Conservation (phyloP, 225 moss, liverwort and hornwort species). For the Ulota crispa region DNA sequence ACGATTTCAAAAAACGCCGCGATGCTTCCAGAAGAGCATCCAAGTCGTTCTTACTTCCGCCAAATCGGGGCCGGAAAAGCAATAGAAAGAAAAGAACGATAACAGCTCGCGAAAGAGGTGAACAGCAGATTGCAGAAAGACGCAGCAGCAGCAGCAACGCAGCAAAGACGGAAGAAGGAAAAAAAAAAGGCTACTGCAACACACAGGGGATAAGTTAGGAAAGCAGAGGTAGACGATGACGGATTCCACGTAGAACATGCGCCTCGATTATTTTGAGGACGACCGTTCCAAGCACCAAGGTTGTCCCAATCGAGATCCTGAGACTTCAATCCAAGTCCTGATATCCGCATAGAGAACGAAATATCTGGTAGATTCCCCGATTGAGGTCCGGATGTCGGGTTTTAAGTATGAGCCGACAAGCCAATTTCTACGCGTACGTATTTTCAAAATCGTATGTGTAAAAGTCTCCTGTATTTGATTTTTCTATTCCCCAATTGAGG, state of each 20-base stretch:
- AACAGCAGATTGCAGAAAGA: conserved; percentile 3
- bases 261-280: not conserved
- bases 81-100: not conserved
- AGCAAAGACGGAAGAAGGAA: not conserved
- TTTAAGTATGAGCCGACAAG: not conserved
- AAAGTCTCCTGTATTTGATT: not conserved
- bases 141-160: not conserved
- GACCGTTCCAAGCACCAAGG: conserved; percentile 8
- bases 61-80: not conserved
- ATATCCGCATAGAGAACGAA: not conserved
- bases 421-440: not conserved
- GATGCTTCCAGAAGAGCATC: not conserved
- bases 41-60: not conserved
- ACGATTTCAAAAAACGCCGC: conserved; percentile 14
- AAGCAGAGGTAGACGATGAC: conserved; percentile 42
- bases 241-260: conserved; percentile 9
- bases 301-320: not conserved
- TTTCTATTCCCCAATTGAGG: conserved; percentile 4
- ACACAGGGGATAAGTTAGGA: conserved; percentile 31
- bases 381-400: conserved; percentile 10
- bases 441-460: not conserved
- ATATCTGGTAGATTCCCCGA: conserved; percentile 4
- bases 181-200: conserved; percentile 9
- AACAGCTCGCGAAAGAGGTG: not conserved
- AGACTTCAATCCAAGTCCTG: conserved; percentile 9